Percentiles rank a stretch among this genome's conserved stretches.
Evolutionary conservation across 2,329 filamentous ascomycete species (phyloP).

Genomic region (Xylaria multiplex): DNA sequence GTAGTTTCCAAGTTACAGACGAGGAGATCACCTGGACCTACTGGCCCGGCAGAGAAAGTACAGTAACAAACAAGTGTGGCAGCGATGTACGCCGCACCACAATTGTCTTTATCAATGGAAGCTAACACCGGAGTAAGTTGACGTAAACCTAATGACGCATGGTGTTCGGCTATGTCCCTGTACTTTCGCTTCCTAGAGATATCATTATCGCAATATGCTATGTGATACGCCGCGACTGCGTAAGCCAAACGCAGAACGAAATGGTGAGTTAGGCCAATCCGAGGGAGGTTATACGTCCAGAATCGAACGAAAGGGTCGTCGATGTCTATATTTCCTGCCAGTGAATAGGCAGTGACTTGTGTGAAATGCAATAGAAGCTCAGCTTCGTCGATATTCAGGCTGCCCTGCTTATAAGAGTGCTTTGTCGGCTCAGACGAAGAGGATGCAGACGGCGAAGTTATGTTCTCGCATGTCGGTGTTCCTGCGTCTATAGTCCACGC

Average conservation of each 20-base stretch:
- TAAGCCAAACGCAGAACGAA: conserved; percentile 25
- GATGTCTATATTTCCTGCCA: background rate
- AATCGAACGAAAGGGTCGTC: conserved; percentile 9
- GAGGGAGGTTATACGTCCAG: conserved; percentile 21
- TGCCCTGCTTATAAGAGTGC: background rate
- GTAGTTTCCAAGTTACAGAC: conserved; percentile 11
- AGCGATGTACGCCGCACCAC: conserved; percentile 19
- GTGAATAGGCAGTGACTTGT: conserved; percentile 10
- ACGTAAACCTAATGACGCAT: conserved; percentile 16
- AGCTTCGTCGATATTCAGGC: conserved; percentile 16
- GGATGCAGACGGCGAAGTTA: background rate
- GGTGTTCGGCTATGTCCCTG: conserved; percentile 5
- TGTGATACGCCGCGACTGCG: conserved; percentile 16
- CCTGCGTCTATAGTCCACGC: background rate
- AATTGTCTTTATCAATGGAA: conserved; percentile 10
- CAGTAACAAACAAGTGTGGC: conserved; percentile 22
- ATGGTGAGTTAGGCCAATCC: conserved; percentile 15
- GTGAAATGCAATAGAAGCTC: conserved; percentile 21
- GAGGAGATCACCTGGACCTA: conserved; percentile 14
- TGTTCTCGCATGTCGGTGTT: background rate
- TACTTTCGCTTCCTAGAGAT: background rate
- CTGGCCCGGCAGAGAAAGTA: conserved; percentile 19
- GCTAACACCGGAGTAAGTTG: conserved; percentile 6
- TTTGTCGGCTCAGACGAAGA: background rate
- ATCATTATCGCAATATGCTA: conserved; percentile 1